Base-by-base conservation (phyloP, 2,329 filamentous ascomycete genomes). In the Fusarium sp. region DNA sequence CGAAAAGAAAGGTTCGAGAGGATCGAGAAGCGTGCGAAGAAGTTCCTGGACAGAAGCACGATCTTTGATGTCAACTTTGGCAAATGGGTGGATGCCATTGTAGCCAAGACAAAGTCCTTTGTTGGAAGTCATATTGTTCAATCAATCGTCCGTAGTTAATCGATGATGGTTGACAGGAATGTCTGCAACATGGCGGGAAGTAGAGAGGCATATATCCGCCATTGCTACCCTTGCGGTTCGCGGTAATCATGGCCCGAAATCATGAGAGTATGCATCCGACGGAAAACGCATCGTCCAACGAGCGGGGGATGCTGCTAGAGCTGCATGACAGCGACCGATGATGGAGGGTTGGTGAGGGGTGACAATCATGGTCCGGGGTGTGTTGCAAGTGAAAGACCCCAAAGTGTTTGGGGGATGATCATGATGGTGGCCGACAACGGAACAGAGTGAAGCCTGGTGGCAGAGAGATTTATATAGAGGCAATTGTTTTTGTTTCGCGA, bases 1-100 rank as follows among this genome's bases (percentile, higher is more conserved):
- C 1, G 93, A 94, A 81, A 94, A 93, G 81, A 93, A 93, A 3
- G 91, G 88, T 67, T 91, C 86, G 6, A 95, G 85, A 10, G 93
- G 93, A 76, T 93, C 91, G 29, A 95, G 88, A 11, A 95, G 85
- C 4, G 90, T 87, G 40, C 84, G 83, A 16, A 92, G 86, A 12
- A 92, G 89, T 57, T 88, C 82, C 75, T 92, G 90, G n/a, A 92
- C 87, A 2, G 87, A 89, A 29, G 83, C 79, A 24, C 87, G 85
- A 78, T 88, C 84, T 33, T 82, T 81, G 55, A 91, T 84, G 27
- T 84, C 77, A 57, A 90, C 84, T 66, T 83, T 80, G 40, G 87
- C 84, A 80, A 91, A 91, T 22, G 89, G 88, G 74, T 91, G 89
- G n/a, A 81, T 76, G 67, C 81, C 84, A 70, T 84, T 75, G 77